Percentiles rank a stretch among this genome's conserved stretches.
Conservation (phyloP, 2,329 filamentous ascomycete genomes). For the Lachnellula occidentalis region DNA sequence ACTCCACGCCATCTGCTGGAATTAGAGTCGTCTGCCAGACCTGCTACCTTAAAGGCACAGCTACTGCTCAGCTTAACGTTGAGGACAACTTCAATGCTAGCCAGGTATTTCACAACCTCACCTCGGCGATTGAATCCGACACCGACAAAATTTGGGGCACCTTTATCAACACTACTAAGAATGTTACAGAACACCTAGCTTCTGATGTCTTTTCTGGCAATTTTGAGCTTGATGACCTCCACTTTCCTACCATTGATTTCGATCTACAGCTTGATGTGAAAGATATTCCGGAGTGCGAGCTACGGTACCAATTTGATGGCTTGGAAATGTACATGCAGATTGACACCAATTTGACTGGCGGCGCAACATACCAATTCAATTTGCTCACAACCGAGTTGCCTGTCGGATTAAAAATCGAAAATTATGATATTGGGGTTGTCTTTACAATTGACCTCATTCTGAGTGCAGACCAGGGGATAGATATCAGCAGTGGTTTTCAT, state of each 20-base stretch:
- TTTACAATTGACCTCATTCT: conserved; percentile 49
- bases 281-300: conserved; percentile 37
- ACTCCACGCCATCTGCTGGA: conserved; percentile 18
- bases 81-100: conserved; percentile 37
- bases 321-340: conserved; percentile 48
- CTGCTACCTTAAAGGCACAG: conserved; percentile 46
- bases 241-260: conserved; percentile 30
- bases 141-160: conserved; percentile 31
- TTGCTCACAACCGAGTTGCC: conserved; percentile 42
- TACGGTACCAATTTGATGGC: conserved; percentile 45
- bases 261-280: conserved; percentile 41
- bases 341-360: conserved; percentile 37
- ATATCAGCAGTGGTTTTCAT: conserved; percentile 50
- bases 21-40: conserved; percentile 42
- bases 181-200: conserved; percentile 4
- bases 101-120: conserved; percentile 32
- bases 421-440: conserved; percentile 41
- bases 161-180: conserved; percentile 22
- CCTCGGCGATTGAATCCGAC: conserved; percentile 29
- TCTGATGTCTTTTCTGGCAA: too few species aligned
- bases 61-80: conserved; percentile 39
- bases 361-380: conserved; percentile 42
- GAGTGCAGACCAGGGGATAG: conserved; percentile 40
- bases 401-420: conserved; percentile 37
- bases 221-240: too few species aligned